Conservation (phyloP, 495 filamentous ascomycete genomes). For the Penicillium steckii region DNA sequence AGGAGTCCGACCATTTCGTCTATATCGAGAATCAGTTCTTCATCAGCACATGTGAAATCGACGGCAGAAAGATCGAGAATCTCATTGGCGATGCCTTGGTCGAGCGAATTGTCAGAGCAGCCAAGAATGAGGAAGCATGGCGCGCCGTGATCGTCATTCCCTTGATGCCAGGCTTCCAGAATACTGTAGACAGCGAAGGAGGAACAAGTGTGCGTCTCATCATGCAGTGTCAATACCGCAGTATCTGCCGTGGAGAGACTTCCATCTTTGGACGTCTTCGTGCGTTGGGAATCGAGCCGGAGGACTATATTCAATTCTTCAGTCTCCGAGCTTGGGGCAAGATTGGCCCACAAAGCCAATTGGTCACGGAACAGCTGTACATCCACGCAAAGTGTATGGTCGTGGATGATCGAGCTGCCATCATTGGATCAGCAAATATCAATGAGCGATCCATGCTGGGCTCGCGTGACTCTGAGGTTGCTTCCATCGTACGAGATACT, state of each 20-base stretch:
- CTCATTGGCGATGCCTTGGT: slow-evolving; percentile 94
- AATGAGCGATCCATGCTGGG: slow-evolving; percentile 98
- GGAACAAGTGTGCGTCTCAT: slow-evolving; percentile 93
- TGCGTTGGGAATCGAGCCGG: slow-evolving; percentile 83
- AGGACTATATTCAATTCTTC: slow-evolving; percentile 96
- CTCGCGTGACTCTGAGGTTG: slow-evolving; percentile 86
- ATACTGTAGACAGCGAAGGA: slow-evolving; percentile 89
- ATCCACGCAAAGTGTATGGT: slow-evolving; percentile 98
- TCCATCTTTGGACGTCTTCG: slow-evolving; percentile 89
- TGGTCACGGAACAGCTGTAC: slow-evolving; percentile 96
- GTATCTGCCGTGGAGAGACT: slow-evolving; percentile 89
- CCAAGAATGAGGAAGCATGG: slow-evolving; percentile 86
- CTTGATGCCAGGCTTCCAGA: slow-evolving; percentile 97
- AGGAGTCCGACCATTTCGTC: slow-evolving; percentile 93
- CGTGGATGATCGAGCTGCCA: slow-evolving; percentile 87
- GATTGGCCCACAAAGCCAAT: slow-evolving; percentile 74
- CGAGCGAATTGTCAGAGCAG: slow-evolving; percentile 82
- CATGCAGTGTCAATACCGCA: slow-evolving; percentile 96
- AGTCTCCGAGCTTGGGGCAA: slow-evolving; percentile 90
- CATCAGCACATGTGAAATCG: slow-evolving; percentile 87
- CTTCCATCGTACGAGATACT: slow-evolving; percentile 87
- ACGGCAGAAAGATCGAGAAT: slow-evolving; percentile 86
- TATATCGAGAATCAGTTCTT: slow-evolving; percentile 99
- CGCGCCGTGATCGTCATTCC: slow-evolving; percentile 92
- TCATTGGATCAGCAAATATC: slow-evolving; percentile 98